phyloP scores from a whole-genome alignment of 2,329 filamentous ascomycete genomes.

The Didymella glomerata region DNA sequence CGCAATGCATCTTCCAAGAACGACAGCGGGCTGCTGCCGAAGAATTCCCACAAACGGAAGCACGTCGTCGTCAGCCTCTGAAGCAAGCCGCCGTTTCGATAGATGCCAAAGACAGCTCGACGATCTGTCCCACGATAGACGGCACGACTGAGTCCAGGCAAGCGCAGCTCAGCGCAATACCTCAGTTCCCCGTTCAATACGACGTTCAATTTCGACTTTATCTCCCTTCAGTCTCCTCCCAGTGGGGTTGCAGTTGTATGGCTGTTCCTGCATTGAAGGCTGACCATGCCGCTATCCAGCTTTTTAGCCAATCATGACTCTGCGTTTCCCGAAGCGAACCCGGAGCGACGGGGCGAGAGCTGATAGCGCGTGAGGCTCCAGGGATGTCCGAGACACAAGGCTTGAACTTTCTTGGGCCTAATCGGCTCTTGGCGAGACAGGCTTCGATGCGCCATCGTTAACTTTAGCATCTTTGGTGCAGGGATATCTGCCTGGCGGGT shows the following conservation, averaged over 20 bases:
- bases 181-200: conserved; percentile 11
- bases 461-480: conserved; percentile 35
- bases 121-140: conserved; percentile 7
- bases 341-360: conserved; percentile 27
- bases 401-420: conserved; percentile 22
- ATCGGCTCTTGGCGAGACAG: conserved; percentile 25
- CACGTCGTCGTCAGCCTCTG: conserved; percentile 16
- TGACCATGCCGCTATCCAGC: conserved; percentile 18
- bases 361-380: conserved; percentile 23
- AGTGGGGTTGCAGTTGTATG: conserved; percentile 15
- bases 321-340: conserved; percentile 26
- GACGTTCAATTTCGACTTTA: conserved; percentile 15
- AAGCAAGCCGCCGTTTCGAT: conserved; percentile 32
- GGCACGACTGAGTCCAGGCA: neutral
- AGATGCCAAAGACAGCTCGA: neutral
- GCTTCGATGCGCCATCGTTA: conserved; percentile 28
- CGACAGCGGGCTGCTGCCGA: conserved; percentile 16
- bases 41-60: conserved; percentile 3
- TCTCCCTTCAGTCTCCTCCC: conserved; percentile 13
- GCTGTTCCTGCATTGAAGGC: conserved; percentile 28
- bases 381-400: conserved; percentile 22
- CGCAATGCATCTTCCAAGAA: conserved; percentile 14
- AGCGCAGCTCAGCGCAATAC: conserved; percentile 6
- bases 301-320: conserved; percentile 21
- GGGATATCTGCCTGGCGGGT: conserved; percentile 23